phyloP scores from a whole-genome alignment of 805 yeast genomes.

The Wickerhamomyces bisporus region DNA sequence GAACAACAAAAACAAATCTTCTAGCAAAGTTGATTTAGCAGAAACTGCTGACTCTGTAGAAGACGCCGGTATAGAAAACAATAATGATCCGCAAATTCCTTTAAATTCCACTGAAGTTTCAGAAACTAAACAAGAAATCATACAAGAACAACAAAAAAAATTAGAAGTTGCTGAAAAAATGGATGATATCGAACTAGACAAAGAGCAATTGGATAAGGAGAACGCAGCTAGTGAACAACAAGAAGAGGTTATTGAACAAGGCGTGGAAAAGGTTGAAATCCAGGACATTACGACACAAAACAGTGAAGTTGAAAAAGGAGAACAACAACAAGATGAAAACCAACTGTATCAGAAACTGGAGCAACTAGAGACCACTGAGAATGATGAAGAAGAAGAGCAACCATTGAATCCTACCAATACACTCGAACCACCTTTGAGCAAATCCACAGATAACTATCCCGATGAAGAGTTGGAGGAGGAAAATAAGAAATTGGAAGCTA shows the following conservation, averaged over 20 bases:
- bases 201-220: not conserved
- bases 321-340: not conserved
- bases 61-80: not conserved
- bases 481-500: slow-evolving; percentile 1
- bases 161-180: not conserved
- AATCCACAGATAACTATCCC: slow-evolving; percentile 4
- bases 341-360: not conserved
- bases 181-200: not conserved
- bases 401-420: too few relatives aligned
- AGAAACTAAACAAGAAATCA: not conserved
- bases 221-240: too few relatives aligned
- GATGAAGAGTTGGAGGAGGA: slow-evolving; percentile 3
- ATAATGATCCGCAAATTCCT: not conserved
- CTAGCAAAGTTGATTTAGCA: slow-evolving; percentile 4
- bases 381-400: not conserved
- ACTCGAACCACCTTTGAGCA: slow-evolving; percentile 7
- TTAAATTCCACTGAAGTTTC: not conserved
- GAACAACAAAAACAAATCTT: slow-evolving; percentile 6
- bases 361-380: not conserved
- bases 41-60: not conserved
- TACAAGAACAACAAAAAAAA: not conserved
- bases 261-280: too few relatives aligned
- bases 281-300: too few relatives aligned
- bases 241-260: too few relatives aligned
- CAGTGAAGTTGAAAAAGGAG: not conserved